Percentiles rank a stretch among this genome's conserved stretches.
Evolutionary conservation across 768 basidiomycete species (phyloP).

Genomic region (Favolaschia claudopus): DNA sequence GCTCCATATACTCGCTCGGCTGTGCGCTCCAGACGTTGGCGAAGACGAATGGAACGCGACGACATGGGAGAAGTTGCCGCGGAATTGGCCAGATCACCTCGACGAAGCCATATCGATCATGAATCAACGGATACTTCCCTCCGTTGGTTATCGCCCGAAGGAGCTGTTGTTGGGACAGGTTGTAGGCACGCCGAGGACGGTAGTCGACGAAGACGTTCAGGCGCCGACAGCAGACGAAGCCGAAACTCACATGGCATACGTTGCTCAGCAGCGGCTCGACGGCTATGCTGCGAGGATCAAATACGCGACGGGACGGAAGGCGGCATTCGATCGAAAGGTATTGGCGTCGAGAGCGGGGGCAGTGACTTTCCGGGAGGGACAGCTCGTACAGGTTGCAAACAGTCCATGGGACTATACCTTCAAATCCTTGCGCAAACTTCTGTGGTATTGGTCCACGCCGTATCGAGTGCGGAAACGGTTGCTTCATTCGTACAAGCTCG

Average conservation of each 20-base stretch:
- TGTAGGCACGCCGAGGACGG: conserved; percentile 31
- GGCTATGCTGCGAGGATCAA: conserved; percentile 29
- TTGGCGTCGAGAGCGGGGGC: conserved; percentile 11
- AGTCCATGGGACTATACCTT: conserved; percentile 36
- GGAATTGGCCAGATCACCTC: conserved; percentile 29
- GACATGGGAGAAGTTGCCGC: no score
- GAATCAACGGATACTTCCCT: conserved; percentile 33
- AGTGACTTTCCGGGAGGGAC: conserved; percentile 30
- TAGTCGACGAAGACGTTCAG: neutral
- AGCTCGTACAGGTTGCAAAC: conserved; percentile 40
- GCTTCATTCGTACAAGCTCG: conserved; percentile 25
- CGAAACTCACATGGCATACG: conserved; percentile 36
- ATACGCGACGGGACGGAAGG: conserved; percentile 27
- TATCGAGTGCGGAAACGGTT: neutral
- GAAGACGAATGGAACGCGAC: no score
- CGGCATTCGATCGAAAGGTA: no score
- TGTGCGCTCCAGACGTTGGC: no score
- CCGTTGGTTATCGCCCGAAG: conserved; percentile 16
- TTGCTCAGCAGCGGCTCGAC: conserved; percentile 36
- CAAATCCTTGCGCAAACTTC: conserved; percentile 33
- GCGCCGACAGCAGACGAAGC: neutral
- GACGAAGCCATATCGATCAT: conserved; percentile 20
- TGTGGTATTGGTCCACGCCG: conserved; percentile 40
- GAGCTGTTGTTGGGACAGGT: conserved; percentile 40
- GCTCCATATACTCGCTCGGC: no score